phyloP scores from a whole-genome alignment of 805 yeast species.

The Zygosaccharomyces siamensis region DNA sequence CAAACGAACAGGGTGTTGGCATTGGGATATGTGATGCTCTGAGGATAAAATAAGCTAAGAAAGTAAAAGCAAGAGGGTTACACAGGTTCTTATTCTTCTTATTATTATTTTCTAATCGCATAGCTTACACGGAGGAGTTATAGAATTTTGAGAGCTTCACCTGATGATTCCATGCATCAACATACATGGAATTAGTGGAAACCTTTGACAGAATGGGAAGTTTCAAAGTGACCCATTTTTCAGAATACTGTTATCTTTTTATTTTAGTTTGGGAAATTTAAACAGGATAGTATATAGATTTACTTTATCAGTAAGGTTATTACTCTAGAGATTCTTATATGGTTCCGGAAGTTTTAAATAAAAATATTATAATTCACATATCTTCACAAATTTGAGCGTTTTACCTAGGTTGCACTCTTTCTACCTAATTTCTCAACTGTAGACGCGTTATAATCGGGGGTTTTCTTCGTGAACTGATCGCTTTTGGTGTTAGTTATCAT shows the following conservation, averaged over 20 bases:
- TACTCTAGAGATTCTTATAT: neutral
- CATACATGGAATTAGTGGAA: neutral
- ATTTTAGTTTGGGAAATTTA: neutral
- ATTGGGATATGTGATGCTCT: slow-evolving; percentile 16
- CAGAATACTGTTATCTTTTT: neutral
- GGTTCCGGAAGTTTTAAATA: neutral
- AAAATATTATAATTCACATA: too few species aligned
- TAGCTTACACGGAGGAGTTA: slow-evolving; percentile 3
- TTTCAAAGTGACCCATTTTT: neutral
- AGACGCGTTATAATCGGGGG: neutral
- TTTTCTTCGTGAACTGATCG: neutral
- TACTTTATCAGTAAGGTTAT: neutral
- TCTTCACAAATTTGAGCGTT: too few species aligned
- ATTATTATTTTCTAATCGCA: neutral
- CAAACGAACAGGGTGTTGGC: slow-evolving; percentile 18
- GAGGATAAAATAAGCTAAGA: neutral
- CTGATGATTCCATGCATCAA: neutral
- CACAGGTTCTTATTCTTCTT: neutral
- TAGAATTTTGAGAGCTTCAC: neutral
- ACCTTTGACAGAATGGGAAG: neutral
- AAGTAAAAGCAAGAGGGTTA: neutral
- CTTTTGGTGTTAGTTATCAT: neutral
- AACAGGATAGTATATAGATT: slow-evolving; percentile 2
- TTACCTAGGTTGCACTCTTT: too few species aligned
- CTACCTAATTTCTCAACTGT: too few species aligned